Evolutionary conservation across 169 alveolate genomes (phyloP).

Genomic region (Plasmodium fragile): DNA sequence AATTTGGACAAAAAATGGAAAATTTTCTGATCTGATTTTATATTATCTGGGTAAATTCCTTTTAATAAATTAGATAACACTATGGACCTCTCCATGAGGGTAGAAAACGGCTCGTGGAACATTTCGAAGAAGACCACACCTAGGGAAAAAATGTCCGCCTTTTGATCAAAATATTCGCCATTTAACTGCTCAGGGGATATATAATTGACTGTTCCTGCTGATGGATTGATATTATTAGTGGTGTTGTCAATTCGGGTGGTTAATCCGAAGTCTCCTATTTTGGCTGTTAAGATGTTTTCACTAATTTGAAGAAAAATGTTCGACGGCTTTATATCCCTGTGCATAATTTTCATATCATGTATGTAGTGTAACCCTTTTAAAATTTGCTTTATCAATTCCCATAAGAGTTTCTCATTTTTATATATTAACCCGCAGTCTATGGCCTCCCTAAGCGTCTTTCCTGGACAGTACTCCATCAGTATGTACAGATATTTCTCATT

Average conservation of each 20-base stretch:
- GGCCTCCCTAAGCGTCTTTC: slow-evolving; percentile 84
- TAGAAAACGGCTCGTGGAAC: slow-evolving; percentile 87
- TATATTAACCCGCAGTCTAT: slow-evolving; percentile 80
- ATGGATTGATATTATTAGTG: slow-evolving; percentile 71
- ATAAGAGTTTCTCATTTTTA: slow-evolving; percentile 80
- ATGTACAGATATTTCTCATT: slow-evolving; percentile 85
- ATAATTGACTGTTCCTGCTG: slow-evolving; percentile 88
- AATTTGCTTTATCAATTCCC: slow-evolving; percentile 87
- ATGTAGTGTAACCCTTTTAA: slow-evolving; percentile 88
- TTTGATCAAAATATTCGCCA: slow-evolving; percentile 86
- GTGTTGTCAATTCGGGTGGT: slow-evolving; percentile 83
- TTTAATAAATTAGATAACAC: slow-evolving; percentile 82
- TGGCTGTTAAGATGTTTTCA: slow-evolving; percentile 80
- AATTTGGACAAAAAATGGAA: slow-evolving; percentile 80
- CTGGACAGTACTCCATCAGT: slow-evolving; percentile 90
- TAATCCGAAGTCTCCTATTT: slow-evolving; percentile 90
- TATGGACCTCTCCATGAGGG: slow-evolving; percentile 88
- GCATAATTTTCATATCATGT: slow-evolving; percentile 89
- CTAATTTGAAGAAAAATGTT: slow-evolving; percentile 87
- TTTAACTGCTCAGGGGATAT: slow-evolving; percentile 89
- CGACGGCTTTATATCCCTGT: slow-evolving; percentile 89
- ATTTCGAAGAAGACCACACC: slow-evolving; percentile 91
- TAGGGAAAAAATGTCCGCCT: slow-evolving; percentile 87
- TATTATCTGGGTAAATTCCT: slow-evolving; percentile 82
- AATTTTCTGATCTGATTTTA: slow-evolving; percentile 76